Base-by-base conservation (phyloP, 371 early-diverging fungal species). In the Mucor velutinosus region DNA sequence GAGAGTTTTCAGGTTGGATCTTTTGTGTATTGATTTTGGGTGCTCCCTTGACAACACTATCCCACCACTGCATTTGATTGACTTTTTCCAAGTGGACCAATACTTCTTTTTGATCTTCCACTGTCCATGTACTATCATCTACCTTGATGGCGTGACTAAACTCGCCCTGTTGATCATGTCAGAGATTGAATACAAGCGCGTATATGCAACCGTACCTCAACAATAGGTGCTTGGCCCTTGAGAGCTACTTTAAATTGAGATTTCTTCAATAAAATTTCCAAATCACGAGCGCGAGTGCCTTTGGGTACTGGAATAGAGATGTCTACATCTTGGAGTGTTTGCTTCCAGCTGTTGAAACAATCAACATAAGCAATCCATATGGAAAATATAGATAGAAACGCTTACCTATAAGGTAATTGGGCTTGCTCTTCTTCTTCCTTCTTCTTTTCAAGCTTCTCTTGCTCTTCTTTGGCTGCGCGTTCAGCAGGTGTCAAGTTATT, bases 61-160 rank as follows among this genome's bases (percentile, higher is more conserved):
- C 89, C 97, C 97, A 97, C 97, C 97, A 97, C 69, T 94, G 90
- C 82, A 86, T 86, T 37, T 86, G 76, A 72, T 94, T 94, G 32
- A 82, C 69, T 76, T 96, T 96, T 76, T 96, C 97, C 59, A 96
- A 73, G 62, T 94, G 93, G 32, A 96, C 85, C 14, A 79, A 66
- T 10, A 96, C 70, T 76, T 93, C 92, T 33, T 88, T 82, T 71
- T 85, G 86, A 66, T 92, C 87, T 60, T 89, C 86, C 69, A 96
- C 47, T 12, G 89, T 85, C 97, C 97, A 96, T 2, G 94, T 94
- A 47, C 89, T 87, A 51, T 96, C 96, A 37, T 95, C 96, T 11
- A 90, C 60, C 66, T 89, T 89, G 64, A 96, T 78, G 7, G 79
- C 74, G 62, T 90, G 88, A 79, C 84, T 89, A 27, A 96, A 78